A percentile compares a stretch with the other conserved stretches of the same genome.
Conservation (phyloP, 2,329 filamentous ascomycete genomes). For the Cladosporium sp. region DNA sequence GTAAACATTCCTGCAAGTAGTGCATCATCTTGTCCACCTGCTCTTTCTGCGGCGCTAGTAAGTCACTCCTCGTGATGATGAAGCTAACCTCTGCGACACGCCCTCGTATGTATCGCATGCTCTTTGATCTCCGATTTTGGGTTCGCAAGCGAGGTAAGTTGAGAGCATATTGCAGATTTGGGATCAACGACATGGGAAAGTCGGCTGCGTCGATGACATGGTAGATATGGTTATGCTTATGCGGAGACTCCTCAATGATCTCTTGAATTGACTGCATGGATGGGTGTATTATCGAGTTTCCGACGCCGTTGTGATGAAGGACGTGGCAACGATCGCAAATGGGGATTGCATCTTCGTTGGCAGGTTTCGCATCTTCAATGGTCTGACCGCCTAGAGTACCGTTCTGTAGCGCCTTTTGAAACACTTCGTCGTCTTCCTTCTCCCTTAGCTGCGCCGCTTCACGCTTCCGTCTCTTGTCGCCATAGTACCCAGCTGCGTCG, state of each 20-base stretch:
- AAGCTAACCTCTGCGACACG: slow-evolving; percentile 78
- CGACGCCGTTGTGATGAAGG: slow-evolving; percentile 70
- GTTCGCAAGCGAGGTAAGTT: slow-evolving; percentile 70
- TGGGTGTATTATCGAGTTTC: slow-evolving; percentile 72
- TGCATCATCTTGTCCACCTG: slow-evolving; percentile 85
- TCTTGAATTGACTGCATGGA: slow-evolving; percentile 74
- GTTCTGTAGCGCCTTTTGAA: slow-evolving; percentile 31
- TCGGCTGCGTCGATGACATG: slow-evolving; percentile 93
- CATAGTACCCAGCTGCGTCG: slow-evolving; percentile 56
- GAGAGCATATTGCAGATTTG: slow-evolving; percentile 67
- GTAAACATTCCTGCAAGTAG: slow-evolving; percentile 71
- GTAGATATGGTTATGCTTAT: slow-evolving; percentile 90
- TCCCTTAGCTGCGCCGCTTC: slow-evolving; percentile 24
- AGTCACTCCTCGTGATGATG: slow-evolving; percentile 82
- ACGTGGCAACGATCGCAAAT: slow-evolving; percentile 86
- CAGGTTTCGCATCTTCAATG: neutral
- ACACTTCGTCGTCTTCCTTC: slow-evolving; percentile 36
- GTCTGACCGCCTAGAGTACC: slow-evolving; percentile 27
- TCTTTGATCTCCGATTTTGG: slow-evolving; percentile 71
- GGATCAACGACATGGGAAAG: slow-evolving; percentile 89
- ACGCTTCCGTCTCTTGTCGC: slow-evolving; percentile 37
- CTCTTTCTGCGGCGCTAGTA: slow-evolving; percentile 77
- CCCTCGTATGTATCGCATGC: slow-evolving; percentile 61
- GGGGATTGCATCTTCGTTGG: slow-evolving; percentile 37
- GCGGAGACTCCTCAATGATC: slow-evolving; percentile 82